Conservation (phyloP, 345 rosid genomes). For the thale cress (Arabidopsis thaliana) region TAIR10.1 NC_003070.9:20886001-20886500, state of each 20-base stretch:
- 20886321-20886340: conserved; percentile 80
- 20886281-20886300: conserved; percentile 79
- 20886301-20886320: conserved; percentile 84
- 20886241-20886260: conserved; percentile 95
- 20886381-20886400: conserved; percentile 72
- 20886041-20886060: conserved; percentile 59
- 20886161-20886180: conserved; percentile 89
- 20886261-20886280: conserved; percentile 89
- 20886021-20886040: conserved; percentile 54
- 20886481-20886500: conserved; percentile 92
- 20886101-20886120: conserved; percentile 79
- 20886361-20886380: conserved; percentile 57
- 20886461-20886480: conserved; percentile 84
- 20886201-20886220: conserved; percentile 80
- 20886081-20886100: conserved; percentile 67
- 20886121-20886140: conserved; percentile 91
- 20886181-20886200: conserved; percentile 93
- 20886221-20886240: conserved; percentile 85
- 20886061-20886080: conserved; percentile 59
- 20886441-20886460: conserved; percentile 94
- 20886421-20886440: conserved; percentile 84
- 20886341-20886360: conserved; percentile 77
- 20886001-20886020: conserved; percentile 56
- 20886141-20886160: conserved; percentile 84
- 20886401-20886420: conserved; percentile 72